phyloP scores from a whole-genome alignment of 768 basidiomycete genomes.

The Hypsizygus marmoreus region DNA sequence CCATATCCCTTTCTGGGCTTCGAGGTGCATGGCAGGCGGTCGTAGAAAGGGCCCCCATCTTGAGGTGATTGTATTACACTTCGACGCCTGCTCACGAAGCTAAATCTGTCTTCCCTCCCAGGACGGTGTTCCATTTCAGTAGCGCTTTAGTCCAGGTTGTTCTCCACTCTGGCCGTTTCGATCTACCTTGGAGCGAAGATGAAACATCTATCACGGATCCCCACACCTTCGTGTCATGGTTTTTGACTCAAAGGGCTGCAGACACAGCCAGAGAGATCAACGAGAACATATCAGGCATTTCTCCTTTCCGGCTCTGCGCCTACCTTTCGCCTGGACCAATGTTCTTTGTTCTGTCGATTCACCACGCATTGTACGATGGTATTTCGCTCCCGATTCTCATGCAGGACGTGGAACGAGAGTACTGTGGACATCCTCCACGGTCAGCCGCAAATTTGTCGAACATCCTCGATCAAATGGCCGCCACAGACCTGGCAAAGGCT shows the following conservation, averaged over 20 bases:
- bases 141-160: conserved; percentile 29
- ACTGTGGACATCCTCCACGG: conserved; percentile 10
- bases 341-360: conserved; percentile 31
- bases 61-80: conserved; percentile 21
- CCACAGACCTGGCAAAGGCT: conserved; percentile 22
- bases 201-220: neutral
- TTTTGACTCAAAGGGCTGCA: conserved; percentile 17
- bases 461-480: conserved; percentile 27
- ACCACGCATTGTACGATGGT: conserved; percentile 37
- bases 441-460: conserved; percentile 14
- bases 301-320: conserved; percentile 24
- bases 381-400: conserved; percentile 31
- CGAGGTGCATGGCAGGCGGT: conserved; percentile 35
- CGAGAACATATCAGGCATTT: conserved; percentile 22
- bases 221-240: conserved; percentile 20
- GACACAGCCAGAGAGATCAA: conserved; percentile 28
- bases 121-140: conserved; percentile 34
- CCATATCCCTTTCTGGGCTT: conserved; percentile 22
- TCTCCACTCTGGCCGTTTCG: conserved; percentile 16
- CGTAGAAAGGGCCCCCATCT: conserved; percentile 25
- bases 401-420: conserved; percentile 27
- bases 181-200: conserved; percentile 22
- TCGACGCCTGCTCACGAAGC: neutral
- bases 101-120: conserved; percentile 11
- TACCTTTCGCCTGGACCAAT: conserved; percentile 14